Evolutionary conservation across 345 rosid species (phyloP), one percentile per base, ranked within the genome.

Genomic region (Arabis hirsuta): DNA sequence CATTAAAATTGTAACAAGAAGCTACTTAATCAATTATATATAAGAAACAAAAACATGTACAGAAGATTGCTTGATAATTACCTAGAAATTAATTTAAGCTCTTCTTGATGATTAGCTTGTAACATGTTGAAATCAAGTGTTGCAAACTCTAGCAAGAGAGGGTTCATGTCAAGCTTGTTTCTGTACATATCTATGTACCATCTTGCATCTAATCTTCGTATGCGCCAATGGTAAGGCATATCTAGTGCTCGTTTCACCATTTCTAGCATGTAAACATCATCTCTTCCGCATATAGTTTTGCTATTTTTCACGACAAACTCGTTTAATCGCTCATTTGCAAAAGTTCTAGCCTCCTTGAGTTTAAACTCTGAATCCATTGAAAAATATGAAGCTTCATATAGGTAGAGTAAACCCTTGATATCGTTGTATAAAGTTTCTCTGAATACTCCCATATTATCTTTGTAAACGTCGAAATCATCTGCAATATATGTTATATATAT

Each of bases 141-240:
- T 8, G 88, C 85, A 16, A 84, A 74, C 62, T 81, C 70, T 9
- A 84, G 81, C 26, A 84, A 8, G n/a, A 64, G n/a, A 26, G 63
- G 78, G 9, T 71, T 72, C 65, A 10, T 53, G 51, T 66, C 55
- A 11, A 69, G 54, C 7, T 20, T 63, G n/a, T 7, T 62, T 38
- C 44, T 62, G 27, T 80, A 84, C 12, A 73, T 58, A 62, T 78
- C 72, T 24, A 80, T 75, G 79, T 82, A 84, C 87, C 87, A 84
- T 53, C 80, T 80, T 24, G 84, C 78, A 41, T 84, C 91, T 20
- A 71, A 12, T 54, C 88, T 84, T 5, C 24, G 62, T 69, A 76
- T 55, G 58, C 90, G 81, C 86, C 85, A 77, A 61, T 76, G 79
- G 9, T 76, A 62, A 3, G 87, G 84, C 31, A 69, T 73, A 22